phyloP scores from a whole-genome alignment of 169 alveolate genomes.

The Plasmodium reichenowi region DNA sequence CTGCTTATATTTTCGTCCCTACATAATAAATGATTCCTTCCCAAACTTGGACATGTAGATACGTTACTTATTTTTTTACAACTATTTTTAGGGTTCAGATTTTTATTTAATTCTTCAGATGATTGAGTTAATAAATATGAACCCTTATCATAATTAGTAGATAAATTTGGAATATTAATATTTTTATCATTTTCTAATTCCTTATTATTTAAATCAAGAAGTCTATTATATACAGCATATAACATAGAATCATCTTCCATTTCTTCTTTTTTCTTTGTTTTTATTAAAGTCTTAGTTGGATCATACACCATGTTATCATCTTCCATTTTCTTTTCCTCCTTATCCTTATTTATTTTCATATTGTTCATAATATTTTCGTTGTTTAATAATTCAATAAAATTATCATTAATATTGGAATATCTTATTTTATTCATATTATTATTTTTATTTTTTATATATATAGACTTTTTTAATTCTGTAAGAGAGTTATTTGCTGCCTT shows the following conservation, averaged over 20 bases:
- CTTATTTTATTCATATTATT: constrained; percentile 24
- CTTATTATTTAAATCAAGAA: no score
- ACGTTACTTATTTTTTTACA: constrained; percentile 69
- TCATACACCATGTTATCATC: background rate
- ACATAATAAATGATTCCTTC: background rate
- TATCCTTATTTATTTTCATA: background rate
- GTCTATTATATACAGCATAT: constrained; percentile 23
- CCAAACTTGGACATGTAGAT: constrained; percentile 67
- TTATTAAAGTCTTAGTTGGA: no score
- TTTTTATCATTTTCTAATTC: background rate
- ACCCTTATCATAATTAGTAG: background rate
- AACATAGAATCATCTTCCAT: background rate
- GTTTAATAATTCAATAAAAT: constrained; percentile 35
- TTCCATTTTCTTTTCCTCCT: background rate
- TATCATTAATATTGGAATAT: constrained; percentile 26
- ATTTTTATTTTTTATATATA: constrained; percentile 16
- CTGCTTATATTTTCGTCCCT: background rate
- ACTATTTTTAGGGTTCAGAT: background rate
- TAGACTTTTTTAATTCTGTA: constrained; percentile 27
- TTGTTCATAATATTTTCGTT: constrained; percentile 21
- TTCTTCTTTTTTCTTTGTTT: no score
- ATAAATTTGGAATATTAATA: background rate
- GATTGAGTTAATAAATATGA: background rate
- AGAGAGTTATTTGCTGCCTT: constrained; percentile 11
- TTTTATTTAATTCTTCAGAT: background rate